phyloP scores from a whole-genome alignment of 257 asterid species.

The Scutellaria minor region DNA sequence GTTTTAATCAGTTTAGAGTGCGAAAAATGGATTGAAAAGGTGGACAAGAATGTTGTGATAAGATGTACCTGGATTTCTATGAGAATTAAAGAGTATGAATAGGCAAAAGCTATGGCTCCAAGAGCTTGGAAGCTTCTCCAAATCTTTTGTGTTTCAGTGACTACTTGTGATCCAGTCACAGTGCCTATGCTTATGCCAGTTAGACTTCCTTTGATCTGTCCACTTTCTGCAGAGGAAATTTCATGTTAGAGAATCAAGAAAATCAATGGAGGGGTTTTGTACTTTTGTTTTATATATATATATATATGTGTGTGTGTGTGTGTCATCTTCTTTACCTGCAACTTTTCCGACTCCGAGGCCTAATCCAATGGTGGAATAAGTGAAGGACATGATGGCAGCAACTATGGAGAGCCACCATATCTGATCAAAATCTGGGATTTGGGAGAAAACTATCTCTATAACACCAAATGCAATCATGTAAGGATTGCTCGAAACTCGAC shows the following conservation, averaged over 20 bases:
- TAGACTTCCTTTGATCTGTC: constrained; percentile 66
- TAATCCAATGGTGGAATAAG: constrained; percentile 68
- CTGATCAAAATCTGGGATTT: constrained; percentile 79
- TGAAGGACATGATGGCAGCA: constrained; percentile 80
- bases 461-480: constrained; percentile 76
- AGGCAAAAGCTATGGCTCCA: constrained; percentile 88
- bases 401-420: constrained; percentile 77
- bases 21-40: not conserved
- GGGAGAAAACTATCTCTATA: constrained; percentile 57
- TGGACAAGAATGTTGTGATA: no score
- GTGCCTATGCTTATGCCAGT: constrained; percentile 79
- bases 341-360: constrained; percentile 71
- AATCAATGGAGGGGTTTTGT: not conserved
- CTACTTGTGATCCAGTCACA: constrained; percentile 45
- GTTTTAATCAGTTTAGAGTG: no score
- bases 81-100: constrained; percentile 79
- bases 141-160: constrained; percentile 58
- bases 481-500: constrained; percentile 63
- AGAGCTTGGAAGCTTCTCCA: constrained; percentile 86
- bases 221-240: constrained; percentile 46
- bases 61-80: constrained; percentile 72
- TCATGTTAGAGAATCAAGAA: constrained; percentile 3
- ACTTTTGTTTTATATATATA: no score
- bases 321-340: constrained; percentile 42
- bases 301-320: not conserved